Conservation (phyloP, 306 rosid species). For the Oemleria cerasiformis region DNA sequence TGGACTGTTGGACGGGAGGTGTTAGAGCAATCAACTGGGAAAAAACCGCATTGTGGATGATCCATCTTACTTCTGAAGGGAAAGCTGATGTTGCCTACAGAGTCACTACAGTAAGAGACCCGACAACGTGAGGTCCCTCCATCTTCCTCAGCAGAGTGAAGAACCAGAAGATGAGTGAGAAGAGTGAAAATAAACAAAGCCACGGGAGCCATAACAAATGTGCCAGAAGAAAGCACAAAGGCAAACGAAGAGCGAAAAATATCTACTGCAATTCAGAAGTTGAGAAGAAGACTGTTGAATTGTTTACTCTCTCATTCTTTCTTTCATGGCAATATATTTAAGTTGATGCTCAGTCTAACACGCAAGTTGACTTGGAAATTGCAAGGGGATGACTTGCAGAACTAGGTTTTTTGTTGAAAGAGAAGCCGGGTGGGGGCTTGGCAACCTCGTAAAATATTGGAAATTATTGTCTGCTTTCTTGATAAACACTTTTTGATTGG, state of each 20-base stretch:
- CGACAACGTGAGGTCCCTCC: neutral
- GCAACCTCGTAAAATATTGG: neutral
- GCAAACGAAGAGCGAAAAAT: neutral
- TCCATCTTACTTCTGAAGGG: neutral
- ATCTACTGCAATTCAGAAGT: constrained; percentile 9
- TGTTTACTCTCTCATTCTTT: neutral
- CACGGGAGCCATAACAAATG: constrained; percentile 12
- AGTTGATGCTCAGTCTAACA: constrained; percentile 12
- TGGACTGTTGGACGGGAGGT: rapidly evolving
- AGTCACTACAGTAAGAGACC: rapidly evolving
- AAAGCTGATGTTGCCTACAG: rapidly evolving
- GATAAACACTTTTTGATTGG: neutral
- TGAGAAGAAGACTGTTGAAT: neutral
- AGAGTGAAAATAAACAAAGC: constrained; percentile 8
- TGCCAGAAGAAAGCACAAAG: neutral
- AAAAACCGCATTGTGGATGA: neutral
- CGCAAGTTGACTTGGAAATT: constrained; percentile 24
- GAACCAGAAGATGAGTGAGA: constrained; percentile 15
- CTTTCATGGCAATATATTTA: neutral
- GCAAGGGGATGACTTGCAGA: constrained; percentile 13
- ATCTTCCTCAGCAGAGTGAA: neutral
- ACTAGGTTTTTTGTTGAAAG: neutral
- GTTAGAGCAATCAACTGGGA: neutral
- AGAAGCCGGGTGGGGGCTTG: no score
- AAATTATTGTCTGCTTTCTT: neutral